Evolutionary conservation across 2,329 filamentous ascomycete species (phyloP).

Genomic region (Fusarium sarcochroum): DNA sequence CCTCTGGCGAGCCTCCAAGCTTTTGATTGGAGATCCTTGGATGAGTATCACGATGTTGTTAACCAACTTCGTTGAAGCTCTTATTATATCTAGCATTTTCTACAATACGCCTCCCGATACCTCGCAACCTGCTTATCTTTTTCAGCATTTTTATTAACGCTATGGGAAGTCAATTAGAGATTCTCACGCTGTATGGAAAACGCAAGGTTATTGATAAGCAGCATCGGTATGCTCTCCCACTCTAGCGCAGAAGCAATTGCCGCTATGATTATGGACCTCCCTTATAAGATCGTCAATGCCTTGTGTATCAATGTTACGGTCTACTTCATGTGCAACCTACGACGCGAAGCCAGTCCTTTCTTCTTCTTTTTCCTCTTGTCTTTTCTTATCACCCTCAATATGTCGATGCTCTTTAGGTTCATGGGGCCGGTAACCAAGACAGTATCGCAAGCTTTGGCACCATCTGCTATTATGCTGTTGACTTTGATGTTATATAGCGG

Average conservation of each 20-base stretch:
- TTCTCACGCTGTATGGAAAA: slow-evolving; percentile 49
- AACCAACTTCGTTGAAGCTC: slow-evolving; percentile 40
- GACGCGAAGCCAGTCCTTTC: slow-evolving; percentile 67
- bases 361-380: slow-evolving; percentile 64
- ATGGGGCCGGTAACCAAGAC: slow-evolving; percentile 48
- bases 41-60: slow-evolving; percentile 38
- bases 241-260: slow-evolving; percentile 49
- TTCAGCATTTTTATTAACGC: slow-evolving; percentile 44
- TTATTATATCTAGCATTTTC: slow-evolving; percentile 44
- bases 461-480: slow-evolving; percentile 43
- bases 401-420: slow-evolving; percentile 73
- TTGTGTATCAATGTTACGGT: slow-evolving; percentile 61
- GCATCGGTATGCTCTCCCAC: slow-evolving; percentile 51
- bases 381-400: slow-evolving; percentile 69
- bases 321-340: slow-evolving; percentile 77
- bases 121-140: slow-evolving; percentile 33
- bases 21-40: slow-evolving; percentile 36
- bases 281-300: slow-evolving; percentile 45
- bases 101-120: slow-evolving; percentile 35
- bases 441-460: slow-evolving; percentile 44
- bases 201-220: slow-evolving; percentile 54
- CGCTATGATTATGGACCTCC: slow-evolving; percentile 41
- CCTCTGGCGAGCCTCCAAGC: slow-evolving; percentile 27
- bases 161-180: slow-evolving; percentile 44
- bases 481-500: slow-evolving; percentile 64